phyloP scores from a whole-genome alignment of 192 early-diverging fungal genomes.

The Coemansia sp. region DNA sequence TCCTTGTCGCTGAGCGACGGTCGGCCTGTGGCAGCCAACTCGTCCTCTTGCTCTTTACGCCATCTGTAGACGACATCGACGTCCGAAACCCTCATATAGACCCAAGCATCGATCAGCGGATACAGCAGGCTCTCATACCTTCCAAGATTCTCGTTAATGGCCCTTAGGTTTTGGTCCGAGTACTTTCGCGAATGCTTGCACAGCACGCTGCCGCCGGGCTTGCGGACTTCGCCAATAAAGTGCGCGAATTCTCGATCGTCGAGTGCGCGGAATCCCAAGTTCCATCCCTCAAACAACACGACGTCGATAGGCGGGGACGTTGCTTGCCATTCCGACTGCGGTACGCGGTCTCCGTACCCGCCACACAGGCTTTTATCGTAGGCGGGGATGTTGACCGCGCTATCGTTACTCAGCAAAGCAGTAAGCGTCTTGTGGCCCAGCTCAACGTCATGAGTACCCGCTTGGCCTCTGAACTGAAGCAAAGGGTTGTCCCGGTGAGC shows the following conservation, averaged over 20 bases:
- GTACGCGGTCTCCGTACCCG: constrained; percentile 81
- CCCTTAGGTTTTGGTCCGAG: constrained; percentile 23
- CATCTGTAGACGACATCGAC: constrained; percentile 77
- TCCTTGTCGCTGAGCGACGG: constrained; percentile 71
- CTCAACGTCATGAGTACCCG: constrained; percentile 86
- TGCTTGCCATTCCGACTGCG: constrained; percentile 61
- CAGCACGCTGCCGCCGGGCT: constrained; percentile 1
- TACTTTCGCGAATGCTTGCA: constrained; percentile 49
- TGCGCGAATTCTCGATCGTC: constrained; percentile 28
- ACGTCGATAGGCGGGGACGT: constrained; percentile 68
- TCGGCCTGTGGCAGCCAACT: constrained; percentile 32
- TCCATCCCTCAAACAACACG: constrained; percentile 95
- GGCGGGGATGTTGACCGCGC: constrained; percentile 61
- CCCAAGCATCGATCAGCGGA: constrained; percentile 73
- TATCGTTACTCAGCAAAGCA: constrained; percentile 35
- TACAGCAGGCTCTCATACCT: constrained; percentile 66
- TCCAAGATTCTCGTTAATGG: constrained; percentile 35
- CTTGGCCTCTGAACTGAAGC: constrained; percentile 80
- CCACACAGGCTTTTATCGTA: constrained; percentile 82
- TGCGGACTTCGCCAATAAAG: constrained; percentile 21
- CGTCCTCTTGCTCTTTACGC: constrained; percentile 87
- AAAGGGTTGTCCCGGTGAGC: constrained; percentile 64
- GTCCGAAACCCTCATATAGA: constrained; percentile 68
- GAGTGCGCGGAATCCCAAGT: constrained; percentile 79
- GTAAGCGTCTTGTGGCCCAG: constrained; percentile 63